Evolutionary conservation across 805 yeast species (phyloP), one percentile per base, ranked within the genome.

Genomic region (Lipomyces spencermartinsiae): DNA sequence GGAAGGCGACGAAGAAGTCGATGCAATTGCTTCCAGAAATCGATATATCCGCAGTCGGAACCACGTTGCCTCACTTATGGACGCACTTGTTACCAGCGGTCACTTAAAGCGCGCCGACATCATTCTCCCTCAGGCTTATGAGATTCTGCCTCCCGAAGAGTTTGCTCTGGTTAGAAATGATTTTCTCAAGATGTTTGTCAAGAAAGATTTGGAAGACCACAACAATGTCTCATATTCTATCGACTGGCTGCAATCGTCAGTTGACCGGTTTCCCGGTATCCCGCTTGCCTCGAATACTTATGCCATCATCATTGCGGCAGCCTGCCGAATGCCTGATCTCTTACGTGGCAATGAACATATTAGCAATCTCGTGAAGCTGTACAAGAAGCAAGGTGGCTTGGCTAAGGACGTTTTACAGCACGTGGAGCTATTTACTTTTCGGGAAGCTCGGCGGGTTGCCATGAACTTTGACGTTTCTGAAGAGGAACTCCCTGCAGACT

Each of bases 41-140:
- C 58, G 54, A n/a, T 65, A 43, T 33, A 58, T 49, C 12, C 35
- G 55, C 12, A 65, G 58, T 33, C 34, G 59, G 19, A 64, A 54
- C 12, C 68, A 71, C 54, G 43, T 68, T 12, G 56, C 57, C 6
- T 66, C 74, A n/a, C 64, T 73, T n/a, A 34, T 73, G 25, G 70
- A 68, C 43, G 75, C 75, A 5, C 68, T 73, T 31, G 46, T 73
- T 19, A 33, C 65, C 6, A 61, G 63, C 16, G 69, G 69, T n/a
- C 60, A 69, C 31, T 59, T 72, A 35, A 61, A 59, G 22, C 71
- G 75, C 4, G 75, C 75, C 10, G 66, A 65, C 14, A 57, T 49
- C 29, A 61, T 73, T 25, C 63, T 73, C 16, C 10, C 33, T 9
- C 63, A 66, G 34, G 62, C 71, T 12, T 39, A 39, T 53, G 58